Conservation (phyloP, 2,329 filamentous ascomycete genomes). For the Zymoseptoria brevis region DNA sequence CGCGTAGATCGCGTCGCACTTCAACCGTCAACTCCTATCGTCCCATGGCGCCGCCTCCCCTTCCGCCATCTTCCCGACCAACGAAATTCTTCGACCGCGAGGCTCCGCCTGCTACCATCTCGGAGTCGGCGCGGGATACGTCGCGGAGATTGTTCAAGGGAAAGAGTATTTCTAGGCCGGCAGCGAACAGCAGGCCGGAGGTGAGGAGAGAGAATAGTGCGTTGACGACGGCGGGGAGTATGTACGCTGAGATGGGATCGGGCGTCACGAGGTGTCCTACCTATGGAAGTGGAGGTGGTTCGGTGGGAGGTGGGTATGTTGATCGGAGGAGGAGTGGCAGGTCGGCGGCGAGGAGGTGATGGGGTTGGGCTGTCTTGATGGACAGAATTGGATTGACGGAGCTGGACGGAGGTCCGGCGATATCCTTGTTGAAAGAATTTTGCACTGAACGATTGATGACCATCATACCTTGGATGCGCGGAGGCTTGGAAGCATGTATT, state of each 20-base stretch:
- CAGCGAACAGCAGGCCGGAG: neutral
- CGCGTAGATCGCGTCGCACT: constrained; percentile 3
- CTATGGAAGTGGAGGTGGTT: neutral
- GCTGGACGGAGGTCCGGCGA: neutral
- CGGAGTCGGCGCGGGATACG: constrained; percentile 15
- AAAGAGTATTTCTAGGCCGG: neutral
- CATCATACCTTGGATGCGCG: neutral
- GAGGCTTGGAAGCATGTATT: neutral
- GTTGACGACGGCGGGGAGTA: neutral
- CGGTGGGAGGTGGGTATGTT: neutral
- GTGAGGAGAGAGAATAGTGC: neutral
- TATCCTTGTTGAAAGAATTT: neutral
- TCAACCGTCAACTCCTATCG: constrained; percentile 3
- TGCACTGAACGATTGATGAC: neutral
- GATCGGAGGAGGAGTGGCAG: neutral
- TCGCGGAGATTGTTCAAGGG: constrained; percentile 8
- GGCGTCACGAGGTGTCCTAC: neutral
- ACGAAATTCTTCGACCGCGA: constrained; percentile 7
- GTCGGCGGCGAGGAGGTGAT: neutral
- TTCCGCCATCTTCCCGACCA: neutral
- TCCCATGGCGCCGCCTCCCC: constrained; percentile 6
- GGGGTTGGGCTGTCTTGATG: neutral
- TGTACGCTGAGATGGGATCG: neutral
- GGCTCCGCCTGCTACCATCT: constrained; percentile 14
- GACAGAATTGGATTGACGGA: neutral